phyloP scores from a whole-genome alignment of 306 rosid species.

The Quercus mongolica region DNA sequence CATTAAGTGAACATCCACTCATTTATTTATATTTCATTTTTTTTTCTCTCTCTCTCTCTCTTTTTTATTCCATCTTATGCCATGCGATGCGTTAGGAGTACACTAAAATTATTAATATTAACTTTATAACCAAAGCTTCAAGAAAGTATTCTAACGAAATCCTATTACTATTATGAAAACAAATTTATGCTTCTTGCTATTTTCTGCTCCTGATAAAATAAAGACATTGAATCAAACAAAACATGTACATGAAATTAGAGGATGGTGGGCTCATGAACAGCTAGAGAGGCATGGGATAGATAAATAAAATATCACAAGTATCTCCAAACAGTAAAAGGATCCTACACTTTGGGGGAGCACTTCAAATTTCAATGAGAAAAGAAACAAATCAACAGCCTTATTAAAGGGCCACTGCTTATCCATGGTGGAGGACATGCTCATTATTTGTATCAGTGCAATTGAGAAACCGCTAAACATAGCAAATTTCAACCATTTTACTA shows the following conservation, averaged over 20 bases:
- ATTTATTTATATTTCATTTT: too few relatives aligned
- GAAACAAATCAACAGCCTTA: not conserved
- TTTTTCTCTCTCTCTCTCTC: fast-evolving
- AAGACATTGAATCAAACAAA: not conserved
- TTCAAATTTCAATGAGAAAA: not conserved
- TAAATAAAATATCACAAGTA: not conserved
- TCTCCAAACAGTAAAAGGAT: not conserved
- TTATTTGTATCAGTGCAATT: not conserved
- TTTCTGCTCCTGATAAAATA: not conserved
- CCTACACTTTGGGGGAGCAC: not conserved
- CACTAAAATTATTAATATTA: too few relatives aligned
- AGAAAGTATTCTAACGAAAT: too few relatives aligned
- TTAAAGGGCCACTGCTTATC: not conserved
- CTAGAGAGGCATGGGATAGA: not conserved
- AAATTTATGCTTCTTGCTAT: not conserved
- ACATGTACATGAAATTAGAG: not conserved
- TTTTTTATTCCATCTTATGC: too few relatives aligned
- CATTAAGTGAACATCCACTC: too few relatives aligned
- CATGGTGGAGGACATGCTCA: not conserved
- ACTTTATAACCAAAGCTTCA: too few relatives aligned
- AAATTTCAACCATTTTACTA: not conserved
- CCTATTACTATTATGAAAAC: not conserved
- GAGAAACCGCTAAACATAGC: not conserved
- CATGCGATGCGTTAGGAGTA: too few relatives aligned
- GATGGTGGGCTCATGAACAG: constrained; percentile 1